These are phyloP conservation scores for Trichoderma aggressivum DNA, from an alignment of 2,329 filamentous ascomycete genomes.

Conservation along the genomic window DNA sequence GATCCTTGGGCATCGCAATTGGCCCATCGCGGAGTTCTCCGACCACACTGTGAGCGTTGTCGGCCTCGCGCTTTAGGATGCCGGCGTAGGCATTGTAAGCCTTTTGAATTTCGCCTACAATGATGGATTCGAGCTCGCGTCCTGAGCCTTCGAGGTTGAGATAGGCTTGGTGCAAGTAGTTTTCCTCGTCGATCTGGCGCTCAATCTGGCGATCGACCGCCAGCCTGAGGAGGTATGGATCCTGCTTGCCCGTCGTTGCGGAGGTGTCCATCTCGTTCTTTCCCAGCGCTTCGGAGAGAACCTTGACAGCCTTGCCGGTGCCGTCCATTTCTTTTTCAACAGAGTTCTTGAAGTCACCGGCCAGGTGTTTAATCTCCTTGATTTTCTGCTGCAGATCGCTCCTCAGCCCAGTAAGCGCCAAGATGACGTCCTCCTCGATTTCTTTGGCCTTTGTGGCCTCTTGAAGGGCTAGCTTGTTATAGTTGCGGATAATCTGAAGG, in stretches of 20 bases:
- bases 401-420: conserved; percentile 78
- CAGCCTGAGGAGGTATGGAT: conserved; percentile 84
- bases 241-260: conserved; percentile 74
- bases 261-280: conserved; percentile 75
- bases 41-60: conserved; percentile 71
- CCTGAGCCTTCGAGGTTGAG: conserved; percentile 92
- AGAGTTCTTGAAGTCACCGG: conserved; percentile 93
- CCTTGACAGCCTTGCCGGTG: conserved; percentile 74
- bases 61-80: conserved; percentile 87
- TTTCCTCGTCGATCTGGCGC: conserved; percentile 92
- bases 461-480: conserved; percentile 74
- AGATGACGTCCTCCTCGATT: conserved; percentile 87
- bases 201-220: conserved; percentile 87
- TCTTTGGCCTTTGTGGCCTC: conserved; percentile 88
- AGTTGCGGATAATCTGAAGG: conserved; percentile 72
- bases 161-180: conserved; percentile 94
- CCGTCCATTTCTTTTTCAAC: conserved; percentile 92
- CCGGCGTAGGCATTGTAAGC: conserved; percentile 92
- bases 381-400: conserved; percentile 93
- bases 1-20: conserved; percentile 88
- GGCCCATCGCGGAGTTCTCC: conserved; percentile 81
- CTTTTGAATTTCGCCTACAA: conserved; percentile 96
- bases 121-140: conserved; percentile 90
- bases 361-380: conserved; percentile 93
- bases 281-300: conserved; percentile 77